Percentiles rank a stretch among this genome's conserved stretches.
phyloP scores from a whole-genome alignment of 352 stramenopile species.

The Lagenidium sp. region DNA sequence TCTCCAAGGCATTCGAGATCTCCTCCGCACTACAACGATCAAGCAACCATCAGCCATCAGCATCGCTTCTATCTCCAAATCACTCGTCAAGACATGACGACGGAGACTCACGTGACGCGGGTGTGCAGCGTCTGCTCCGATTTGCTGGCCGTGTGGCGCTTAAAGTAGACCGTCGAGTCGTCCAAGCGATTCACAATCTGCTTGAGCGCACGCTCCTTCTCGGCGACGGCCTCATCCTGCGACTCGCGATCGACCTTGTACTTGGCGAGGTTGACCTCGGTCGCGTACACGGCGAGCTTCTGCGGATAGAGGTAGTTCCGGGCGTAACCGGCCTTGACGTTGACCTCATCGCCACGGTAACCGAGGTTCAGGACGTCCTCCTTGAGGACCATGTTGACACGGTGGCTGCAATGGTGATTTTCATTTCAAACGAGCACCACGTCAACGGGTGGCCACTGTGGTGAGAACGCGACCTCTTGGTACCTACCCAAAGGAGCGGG shows the following conservation, averaged over 20 bases:
- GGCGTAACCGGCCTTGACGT: constrained; percentile 90
- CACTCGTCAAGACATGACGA: too few species aligned
- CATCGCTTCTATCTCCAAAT: too few species aligned
- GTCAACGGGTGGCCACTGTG: neutral
- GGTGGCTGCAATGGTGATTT: constrained; percentile 50
- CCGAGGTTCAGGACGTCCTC: constrained; percentile 76
- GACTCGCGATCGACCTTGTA: constrained; percentile 68
- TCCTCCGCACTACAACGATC: constrained; percentile 43
- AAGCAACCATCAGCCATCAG: too few species aligned
- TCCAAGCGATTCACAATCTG: constrained; percentile 49
- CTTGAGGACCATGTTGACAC: constrained; percentile 82
- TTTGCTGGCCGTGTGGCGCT: constrained; percentile 64
- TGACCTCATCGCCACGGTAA: constrained; percentile 87
- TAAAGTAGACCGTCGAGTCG: constrained; percentile 63
- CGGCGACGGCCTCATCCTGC: constrained; percentile 27
- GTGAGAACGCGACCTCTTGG: neutral
- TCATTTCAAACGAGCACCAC: neutral
- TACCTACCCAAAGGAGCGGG: constrained; percentile 60
- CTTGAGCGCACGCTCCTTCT: constrained; percentile 60
- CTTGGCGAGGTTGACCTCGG: constrained; percentile 81
- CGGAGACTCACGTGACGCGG: constrained; percentile 45
- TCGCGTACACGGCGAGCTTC: constrained; percentile 93
- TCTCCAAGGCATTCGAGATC: constrained; percentile 82
- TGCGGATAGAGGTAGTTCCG: constrained; percentile 92
- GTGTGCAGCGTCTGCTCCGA: constrained; percentile 52